Conservation (phyloP, 345 rosid species). For the rapeseed (Brassica napus) region Da-Ae NC_063439.1:6575501-6576000, state of each 20-base stretch:
- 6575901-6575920: slow-evolving; percentile 66
- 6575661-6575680: slow-evolving; percentile 54
- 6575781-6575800: not conserved
- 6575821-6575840: slow-evolving; percentile 28
- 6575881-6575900: slow-evolving; percentile 12
- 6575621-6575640: slow-evolving; percentile 63
- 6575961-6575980: not conserved
- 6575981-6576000: slow-evolving; percentile 23
- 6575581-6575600: not conserved
- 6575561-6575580: not conserved
- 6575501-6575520: slow-evolving; percentile 76
- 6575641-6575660: slow-evolving; percentile 62
- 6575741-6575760: slow-evolving; percentile 18
- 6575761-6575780: slow-evolving; percentile 7
- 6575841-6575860: slow-evolving; percentile 94
- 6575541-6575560: slow-evolving; percentile 23
- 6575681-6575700: not conserved
- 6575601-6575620: slow-evolving; percentile 73
- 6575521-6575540: slow-evolving; percentile 75
- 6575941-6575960: slow-evolving; percentile 67
- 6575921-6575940: slow-evolving; percentile 60
- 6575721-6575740: not conserved
- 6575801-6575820: slow-evolving; percentile 25
- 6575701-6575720: not conserved
- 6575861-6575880: slow-evolving; percentile 63